A percentile compares a stretch with the other conserved stretches of the same genome.
phyloP scores from a whole-genome alignment of 768 basidiomycete genomes.

The Leccinum fibrillosum region DNA sequence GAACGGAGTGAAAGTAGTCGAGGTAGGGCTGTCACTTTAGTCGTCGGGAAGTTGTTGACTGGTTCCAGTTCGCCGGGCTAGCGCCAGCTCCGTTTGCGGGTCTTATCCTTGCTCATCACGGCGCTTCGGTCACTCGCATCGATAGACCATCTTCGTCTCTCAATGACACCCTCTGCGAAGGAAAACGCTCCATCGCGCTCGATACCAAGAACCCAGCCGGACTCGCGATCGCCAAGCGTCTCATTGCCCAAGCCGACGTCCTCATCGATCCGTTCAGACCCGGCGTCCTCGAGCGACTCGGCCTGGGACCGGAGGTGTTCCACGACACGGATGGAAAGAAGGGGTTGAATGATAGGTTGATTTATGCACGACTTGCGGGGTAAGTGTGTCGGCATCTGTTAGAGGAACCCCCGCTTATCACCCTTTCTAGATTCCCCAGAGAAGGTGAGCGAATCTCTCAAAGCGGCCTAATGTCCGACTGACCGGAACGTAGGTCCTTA shows the following conservation, averaged over 20 bases:
- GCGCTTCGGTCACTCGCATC: slow-evolving; percentile 72
- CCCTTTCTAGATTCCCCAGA: slow-evolving; percentile 51
- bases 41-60: not conserved
- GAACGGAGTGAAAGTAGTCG: slow-evolving; percentile 48
- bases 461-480: slow-evolving; percentile 10
- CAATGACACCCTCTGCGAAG: slow-evolving; percentile 57
- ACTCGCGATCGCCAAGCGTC: slow-evolving; percentile 47
- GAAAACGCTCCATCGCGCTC: slow-evolving; percentile 73
- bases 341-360: slow-evolving; percentile 59
- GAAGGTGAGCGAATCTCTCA: slow-evolving; percentile 40
- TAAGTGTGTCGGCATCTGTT: slow-evolving; percentile 33
- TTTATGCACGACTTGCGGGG: slow-evolving; percentile 78
- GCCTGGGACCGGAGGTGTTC: slow-evolving; percentile 74
- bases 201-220: slow-evolving; percentile 64
- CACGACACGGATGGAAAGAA: slow-evolving; percentile 42
- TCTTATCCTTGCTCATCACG: slow-evolving; percentile 74
- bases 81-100: slow-evolving; percentile 82
- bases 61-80: slow-evolving; percentile 68
- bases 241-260: slow-evolving; percentile 70
- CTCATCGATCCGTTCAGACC: slow-evolving; percentile 83
- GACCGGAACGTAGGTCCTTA: slow-evolving; percentile 49
- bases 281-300: slow-evolving; percentile 76
- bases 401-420: not conserved
- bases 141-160: slow-evolving; percentile 52
- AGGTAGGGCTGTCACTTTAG: slow-evolving; percentile 28